A percentile compares a stretch with the other conserved stretches of the same genome.
Evolutionary conservation across 2,329 filamentous ascomycete genomes (phyloP).

Genomic region (Colletotrichum camelliae): DNA sequence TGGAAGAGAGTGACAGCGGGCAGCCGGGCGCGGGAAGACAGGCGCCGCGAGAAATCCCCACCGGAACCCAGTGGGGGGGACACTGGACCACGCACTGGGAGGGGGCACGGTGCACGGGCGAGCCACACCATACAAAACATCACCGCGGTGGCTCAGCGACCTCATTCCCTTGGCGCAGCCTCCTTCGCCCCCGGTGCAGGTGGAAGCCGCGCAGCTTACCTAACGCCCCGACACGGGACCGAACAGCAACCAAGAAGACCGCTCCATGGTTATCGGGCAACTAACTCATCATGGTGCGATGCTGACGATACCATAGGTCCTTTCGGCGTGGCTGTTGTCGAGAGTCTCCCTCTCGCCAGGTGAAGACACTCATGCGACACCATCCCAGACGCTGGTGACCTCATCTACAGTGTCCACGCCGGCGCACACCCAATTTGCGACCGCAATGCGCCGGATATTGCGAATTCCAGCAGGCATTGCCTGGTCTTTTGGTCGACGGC

Average conservation of each 20-base stretch:
- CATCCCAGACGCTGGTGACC: conserved; percentile 3
- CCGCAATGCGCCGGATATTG: neutral
- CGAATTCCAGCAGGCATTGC: conserved; percentile 4
- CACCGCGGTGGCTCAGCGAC: conserved; percentile 9
- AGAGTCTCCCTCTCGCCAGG: neutral
- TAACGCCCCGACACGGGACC: conserved; percentile 6
- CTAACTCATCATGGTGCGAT: neutral
- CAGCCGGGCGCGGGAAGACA: neutral
- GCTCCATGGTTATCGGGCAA: neutral
- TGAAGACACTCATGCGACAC: neutral
- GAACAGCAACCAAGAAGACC: neutral
- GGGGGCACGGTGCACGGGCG: conserved; percentile 3
- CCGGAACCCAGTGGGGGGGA: neutral
- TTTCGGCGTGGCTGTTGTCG: neutral
- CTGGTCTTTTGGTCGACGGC: neutral
- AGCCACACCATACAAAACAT: conserved; percentile 6
- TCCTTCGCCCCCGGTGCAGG: neutral
- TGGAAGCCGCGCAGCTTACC: neutral
- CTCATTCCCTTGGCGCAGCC: neutral
- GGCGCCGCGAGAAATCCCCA: neutral
- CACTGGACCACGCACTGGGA: neutral
- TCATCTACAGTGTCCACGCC: neutral
- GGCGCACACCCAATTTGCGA: neutral
- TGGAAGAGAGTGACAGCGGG: neutral
- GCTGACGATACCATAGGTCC: neutral